Conservation (phyloP, 805 yeast genomes). For the Kuraishia hungarica region DNA sequence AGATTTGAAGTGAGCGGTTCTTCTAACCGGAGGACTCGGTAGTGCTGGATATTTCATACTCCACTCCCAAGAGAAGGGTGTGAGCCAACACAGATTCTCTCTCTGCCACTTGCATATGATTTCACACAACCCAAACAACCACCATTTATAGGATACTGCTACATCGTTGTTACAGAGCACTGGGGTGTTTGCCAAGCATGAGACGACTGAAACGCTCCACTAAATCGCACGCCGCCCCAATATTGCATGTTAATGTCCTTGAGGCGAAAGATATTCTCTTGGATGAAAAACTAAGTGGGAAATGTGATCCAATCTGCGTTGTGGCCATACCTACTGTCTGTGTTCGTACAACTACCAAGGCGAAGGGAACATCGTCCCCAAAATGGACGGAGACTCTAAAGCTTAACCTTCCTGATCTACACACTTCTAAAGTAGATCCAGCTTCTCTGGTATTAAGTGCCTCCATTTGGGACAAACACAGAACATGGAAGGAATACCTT, state of each 20-base stretch:
- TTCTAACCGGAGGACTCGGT: too few relatives aligned
- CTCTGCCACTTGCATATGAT: too few relatives aligned
- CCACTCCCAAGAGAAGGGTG: too few relatives aligned
- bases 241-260: not conserved
- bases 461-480: conserved; percentile 13
- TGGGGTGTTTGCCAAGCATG: not conserved
- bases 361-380: conserved; percentile 10
- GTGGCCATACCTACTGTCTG: conserved; percentile 1
- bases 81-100: too few relatives aligned
- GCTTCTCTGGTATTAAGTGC: conserved; percentile 10
- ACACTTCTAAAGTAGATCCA: not conserved
- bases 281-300: not conserved
- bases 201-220: not conserved
- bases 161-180: not conserved
- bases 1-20: not conserved
- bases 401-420: conserved; percentile 4
- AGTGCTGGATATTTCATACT: too few relatives aligned
- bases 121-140: not conserved
- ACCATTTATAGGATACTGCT: too few relatives aligned
- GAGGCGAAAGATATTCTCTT: not conserved
- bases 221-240: not conserved
- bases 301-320: conserved; percentile 1
- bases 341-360: conserved; percentile 8
- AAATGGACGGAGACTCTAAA: conserved; percentile 12
- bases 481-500: conserved; percentile 13